Evolutionary conservation across 805 yeast species (phyloP).

Genomic region (Candida awuae): DNA sequence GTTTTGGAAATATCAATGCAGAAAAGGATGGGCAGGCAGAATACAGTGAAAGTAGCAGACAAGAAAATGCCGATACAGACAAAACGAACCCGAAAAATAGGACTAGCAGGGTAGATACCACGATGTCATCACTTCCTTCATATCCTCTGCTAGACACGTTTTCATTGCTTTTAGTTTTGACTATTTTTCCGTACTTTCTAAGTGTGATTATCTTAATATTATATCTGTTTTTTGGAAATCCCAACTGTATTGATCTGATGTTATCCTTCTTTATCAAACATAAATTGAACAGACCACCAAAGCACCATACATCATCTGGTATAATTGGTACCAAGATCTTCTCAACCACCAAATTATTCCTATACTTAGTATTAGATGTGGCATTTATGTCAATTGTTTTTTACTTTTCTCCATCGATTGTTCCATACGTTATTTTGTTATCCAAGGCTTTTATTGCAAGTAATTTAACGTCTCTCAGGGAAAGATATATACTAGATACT

Average conservation of each 20-base stretch:
- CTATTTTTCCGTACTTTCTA: constrained; percentile 24
- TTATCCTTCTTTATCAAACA: constrained; percentile 23
- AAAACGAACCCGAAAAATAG: too few relatives aligned
- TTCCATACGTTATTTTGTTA: constrained; percentile 23
- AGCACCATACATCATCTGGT: background rate
- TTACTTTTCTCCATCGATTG: constrained; percentile 18
- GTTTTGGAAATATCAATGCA: too few relatives aligned
- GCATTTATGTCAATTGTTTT: constrained; percentile 15
- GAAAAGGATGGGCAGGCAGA: too few relatives aligned
- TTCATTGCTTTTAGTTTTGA: constrained; percentile 22
- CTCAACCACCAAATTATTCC: constrained; percentile 1
- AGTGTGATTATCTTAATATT: constrained; percentile 16
- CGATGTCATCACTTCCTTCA: constrained; percentile 14
- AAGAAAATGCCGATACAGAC: background rate
- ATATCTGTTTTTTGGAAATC: constrained; percentile 22
- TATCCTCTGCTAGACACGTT: constrained; percentile 25
- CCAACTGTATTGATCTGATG: constrained; percentile 21
- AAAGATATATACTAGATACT: constrained; percentile 25
- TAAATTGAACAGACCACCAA: constrained; percentile 18
- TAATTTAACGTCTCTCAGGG: constrained; percentile 25
- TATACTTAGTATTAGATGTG: constrained; percentile 16
- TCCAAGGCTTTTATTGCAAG: constrained; percentile 31
- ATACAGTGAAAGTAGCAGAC: background rate
- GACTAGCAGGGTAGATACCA: background rate
- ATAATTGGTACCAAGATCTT: background rate